Conservation (phyloP, 225 moss, liverwort and hornwort species). For the Straminergon stramineum region DNA sequence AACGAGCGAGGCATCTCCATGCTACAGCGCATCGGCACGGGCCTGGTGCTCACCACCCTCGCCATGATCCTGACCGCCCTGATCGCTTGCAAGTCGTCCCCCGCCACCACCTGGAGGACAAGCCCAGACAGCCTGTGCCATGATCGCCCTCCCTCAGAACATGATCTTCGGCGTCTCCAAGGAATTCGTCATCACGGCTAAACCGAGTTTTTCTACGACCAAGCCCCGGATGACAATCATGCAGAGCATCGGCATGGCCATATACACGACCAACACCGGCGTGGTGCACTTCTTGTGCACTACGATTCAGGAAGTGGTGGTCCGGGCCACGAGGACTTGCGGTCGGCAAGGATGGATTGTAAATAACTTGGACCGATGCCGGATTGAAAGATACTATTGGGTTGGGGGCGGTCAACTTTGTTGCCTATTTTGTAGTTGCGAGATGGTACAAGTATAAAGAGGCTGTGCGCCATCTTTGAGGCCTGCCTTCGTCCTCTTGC, state of each 20-base stretch:
- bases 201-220: conserved; percentile 75
- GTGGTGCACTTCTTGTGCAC: conserved; percentile 51
- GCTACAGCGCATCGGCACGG: conserved; percentile 34
- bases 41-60: conserved; percentile 15
- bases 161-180: neutral
- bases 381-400: conserved; percentile 56
- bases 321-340: neutral
- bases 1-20: conserved; percentile 37
- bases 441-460: conserved; percentile 26
- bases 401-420: conserved; percentile 24
- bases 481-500: neutral
- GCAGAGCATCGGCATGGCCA: conserved; percentile 59
- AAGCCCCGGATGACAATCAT: conserved; percentile 56
- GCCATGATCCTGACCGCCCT: conserved; percentile 13
- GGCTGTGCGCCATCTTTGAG: neutral
- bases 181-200: conserved; percentile 11
- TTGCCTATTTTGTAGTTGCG: conserved; percentile 24
- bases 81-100: conserved; percentile 7
- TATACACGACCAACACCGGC: conserved; percentile 44
- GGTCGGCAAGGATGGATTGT: neutral
- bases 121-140: neutral
- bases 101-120: neutral
- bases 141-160: conserved; percentile 17
- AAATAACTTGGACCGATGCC: conserved; percentile 20
- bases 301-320: conserved; percentile 20